Conservation (phyloP, 2,329 filamentous ascomycete genomes). For the Cyphellophora europaea region DNA sequence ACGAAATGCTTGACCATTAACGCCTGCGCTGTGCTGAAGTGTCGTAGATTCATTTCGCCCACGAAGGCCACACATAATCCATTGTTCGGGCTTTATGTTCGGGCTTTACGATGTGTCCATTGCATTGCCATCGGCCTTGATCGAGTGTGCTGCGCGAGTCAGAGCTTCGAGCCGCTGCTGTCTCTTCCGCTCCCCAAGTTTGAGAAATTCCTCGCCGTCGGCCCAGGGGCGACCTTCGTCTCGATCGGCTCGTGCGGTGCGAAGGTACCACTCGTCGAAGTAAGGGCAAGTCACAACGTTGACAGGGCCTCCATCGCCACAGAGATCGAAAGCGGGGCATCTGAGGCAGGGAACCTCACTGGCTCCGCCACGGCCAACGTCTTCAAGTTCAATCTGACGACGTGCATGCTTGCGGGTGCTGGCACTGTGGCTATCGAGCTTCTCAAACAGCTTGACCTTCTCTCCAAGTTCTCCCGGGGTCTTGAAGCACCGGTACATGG, state of each 20-base stretch:
- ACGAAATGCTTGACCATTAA: too few relatives aligned
- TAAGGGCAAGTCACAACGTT: conserved; percentile 87
- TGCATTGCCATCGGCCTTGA: too few relatives aligned
- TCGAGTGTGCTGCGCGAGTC: too few relatives aligned
- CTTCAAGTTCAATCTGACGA: conserved; percentile 26
- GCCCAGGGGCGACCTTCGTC: conserved; percentile 7
- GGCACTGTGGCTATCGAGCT: conserved; percentile 20
- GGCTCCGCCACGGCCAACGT: conserved; percentile 56
- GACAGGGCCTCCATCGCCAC: conserved; percentile 81
- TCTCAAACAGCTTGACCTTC: conserved; percentile 17
- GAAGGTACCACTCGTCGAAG: conserved; percentile 70
- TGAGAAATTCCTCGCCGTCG: conserved; percentile 1
- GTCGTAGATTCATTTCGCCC: too few relatives aligned
- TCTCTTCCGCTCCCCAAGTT: background rate
- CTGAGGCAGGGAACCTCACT: conserved; percentile 84
- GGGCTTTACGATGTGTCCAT: too few relatives aligned
- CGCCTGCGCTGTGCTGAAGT: too few relatives aligned
- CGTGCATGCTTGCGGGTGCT: conserved; percentile 12
- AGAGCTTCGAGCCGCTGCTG: too few relatives aligned
- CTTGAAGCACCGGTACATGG: conserved; percentile 37
- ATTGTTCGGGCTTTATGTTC: too few relatives aligned
- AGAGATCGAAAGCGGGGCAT: conserved; percentile 89
- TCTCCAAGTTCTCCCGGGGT: conserved; percentile 23
- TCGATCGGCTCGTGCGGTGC: conserved; percentile 18
- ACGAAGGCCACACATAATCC: too few relatives aligned